Conservation (phyloP, 2,329 filamentous ascomycete species). For the Trichophyton benhamiae region DNA sequence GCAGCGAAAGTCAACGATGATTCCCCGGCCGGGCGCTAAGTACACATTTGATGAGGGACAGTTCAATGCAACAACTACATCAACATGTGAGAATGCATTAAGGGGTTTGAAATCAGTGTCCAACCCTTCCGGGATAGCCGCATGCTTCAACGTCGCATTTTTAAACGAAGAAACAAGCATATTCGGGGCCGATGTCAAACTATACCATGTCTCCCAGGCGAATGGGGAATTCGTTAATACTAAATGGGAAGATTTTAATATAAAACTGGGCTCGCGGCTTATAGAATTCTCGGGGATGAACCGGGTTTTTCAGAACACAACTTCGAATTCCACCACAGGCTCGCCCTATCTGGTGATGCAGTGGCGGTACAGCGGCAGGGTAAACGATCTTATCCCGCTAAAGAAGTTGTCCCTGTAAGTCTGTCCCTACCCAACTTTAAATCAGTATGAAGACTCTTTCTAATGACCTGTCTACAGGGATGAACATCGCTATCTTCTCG, state of each 20-base stretch:
- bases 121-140: slow-evolving; percentile 64
- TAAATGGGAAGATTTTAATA: slow-evolving; percentile 19
- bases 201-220: slow-evolving; percentile 57
- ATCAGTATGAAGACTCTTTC: background rate
- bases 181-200: slow-evolving; percentile 64
- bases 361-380: slow-evolving; percentile 23
- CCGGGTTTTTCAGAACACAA: slow-evolving; percentile 8
- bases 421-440: background rate
- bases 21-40: background rate
- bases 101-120: slow-evolving; percentile 41
- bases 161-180: slow-evolving; percentile 52
- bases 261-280: slow-evolving; percentile 19
- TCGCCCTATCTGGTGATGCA: slow-evolving; percentile 18
- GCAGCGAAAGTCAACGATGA: background rate
- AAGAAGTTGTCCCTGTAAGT: slow-evolving; percentile 21
- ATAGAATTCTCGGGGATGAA: slow-evolving; percentile 16
- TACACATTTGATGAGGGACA: slow-evolving; percentile 14
- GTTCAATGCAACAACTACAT: slow-evolving; percentile 33
- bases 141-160: slow-evolving; percentile 70
- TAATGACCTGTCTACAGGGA: slow-evolving; percentile 10
- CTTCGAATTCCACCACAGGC: background rate
- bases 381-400: slow-evolving; percentile 18
- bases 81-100: slow-evolving; percentile 50
- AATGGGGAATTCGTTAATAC: slow-evolving; percentile 36
- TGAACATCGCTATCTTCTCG: slow-evolving; percentile 22